These are phyloP conservation scores for Neofusicoccum kwambonambiense DNA, from an alignment of 2,329 filamentous ascomycete species.

Conservation along the genomic window DNA sequence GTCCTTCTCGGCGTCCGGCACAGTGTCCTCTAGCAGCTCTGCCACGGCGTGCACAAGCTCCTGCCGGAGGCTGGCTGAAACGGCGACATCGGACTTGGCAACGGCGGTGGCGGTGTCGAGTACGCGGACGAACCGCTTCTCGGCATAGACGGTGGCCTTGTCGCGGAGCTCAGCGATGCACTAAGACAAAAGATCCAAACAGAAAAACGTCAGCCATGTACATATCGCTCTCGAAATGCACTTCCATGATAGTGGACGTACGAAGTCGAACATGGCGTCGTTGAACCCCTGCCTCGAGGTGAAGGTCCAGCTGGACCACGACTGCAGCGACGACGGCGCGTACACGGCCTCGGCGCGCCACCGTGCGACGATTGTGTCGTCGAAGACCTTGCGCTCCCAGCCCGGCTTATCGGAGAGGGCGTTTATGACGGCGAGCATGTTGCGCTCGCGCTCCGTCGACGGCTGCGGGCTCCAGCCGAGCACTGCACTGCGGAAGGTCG, in stretches of 20 bases:
- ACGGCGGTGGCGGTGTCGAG: slow-evolving; percentile 46
- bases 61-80: slow-evolving; percentile 39
- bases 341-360: slow-evolving; percentile 32
- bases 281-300: slow-evolving; percentile 15
- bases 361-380: slow-evolving; percentile 29
- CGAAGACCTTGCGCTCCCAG: slow-evolving; percentile 42
- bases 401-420: slow-evolving; percentile 40
- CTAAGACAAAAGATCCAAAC: neutral
- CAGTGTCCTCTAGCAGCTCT: slow-evolving; percentile 46
- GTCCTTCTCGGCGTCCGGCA: slow-evolving; percentile 52
- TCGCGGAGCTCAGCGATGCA: slow-evolving; percentile 48
- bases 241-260: neutral
- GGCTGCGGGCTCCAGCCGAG: slow-evolving; percentile 33
- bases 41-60: slow-evolving; percentile 45
- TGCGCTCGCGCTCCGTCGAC: slow-evolving; percentile 37
- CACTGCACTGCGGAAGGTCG: slow-evolving; percentile 34
- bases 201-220: neutral
- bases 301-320: neutral
- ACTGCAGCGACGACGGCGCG: neutral
- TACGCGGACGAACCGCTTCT: slow-evolving; percentile 41
- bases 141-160: slow-evolving; percentile 46
- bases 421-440: slow-evolving; percentile 42
- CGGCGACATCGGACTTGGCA: slow-evolving; percentile 53
- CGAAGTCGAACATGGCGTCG: slow-evolving; percentile 19
- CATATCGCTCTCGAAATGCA: too few relatives aligned